Conservation (phyloP, 352 stramenopile species). For the Paralagenidium karlingii region DNA sequence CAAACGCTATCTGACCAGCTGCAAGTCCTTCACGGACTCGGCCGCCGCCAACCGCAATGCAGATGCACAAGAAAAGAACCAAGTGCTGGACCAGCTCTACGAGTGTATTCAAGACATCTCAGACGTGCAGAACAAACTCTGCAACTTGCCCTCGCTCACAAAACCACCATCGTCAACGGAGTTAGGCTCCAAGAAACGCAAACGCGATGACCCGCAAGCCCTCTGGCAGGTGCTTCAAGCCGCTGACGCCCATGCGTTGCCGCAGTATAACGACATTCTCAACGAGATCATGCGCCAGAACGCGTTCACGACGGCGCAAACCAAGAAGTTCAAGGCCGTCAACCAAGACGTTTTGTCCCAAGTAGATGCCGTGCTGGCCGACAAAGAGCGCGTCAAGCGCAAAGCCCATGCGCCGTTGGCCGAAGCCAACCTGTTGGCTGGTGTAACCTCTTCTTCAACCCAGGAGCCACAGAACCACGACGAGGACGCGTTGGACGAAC, state of each 20-base stretch:
- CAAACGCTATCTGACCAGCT: slow-evolving; percentile 47
- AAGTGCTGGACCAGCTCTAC: slow-evolving; percentile 33
- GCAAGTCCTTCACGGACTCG: slow-evolving; percentile 12
- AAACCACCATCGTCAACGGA: slow-evolving; percentile 1
- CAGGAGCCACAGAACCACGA: slow-evolving; percentile 14
- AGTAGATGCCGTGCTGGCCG: slow-evolving; percentile 73
- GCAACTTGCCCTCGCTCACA: slow-evolving; percentile 44
- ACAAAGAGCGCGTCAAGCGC: slow-evolving; percentile 68
- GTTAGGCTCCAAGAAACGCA: slow-evolving; percentile 49
- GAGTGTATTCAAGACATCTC: slow-evolving; percentile 48
- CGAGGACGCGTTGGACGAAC: slow-evolving; percentile 53
- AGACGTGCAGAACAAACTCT: slow-evolving; percentile 46
- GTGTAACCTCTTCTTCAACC: background rate
- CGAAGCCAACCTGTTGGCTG: slow-evolving; percentile 3
- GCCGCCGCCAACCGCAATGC: slow-evolving; percentile 3
- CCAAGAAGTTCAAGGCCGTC: slow-evolving; percentile 82
- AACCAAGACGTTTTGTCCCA: slow-evolving; percentile 80
- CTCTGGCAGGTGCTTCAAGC: slow-evolving; percentile 33
- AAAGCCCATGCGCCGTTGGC: slow-evolving; percentile 56
- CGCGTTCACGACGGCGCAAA: slow-evolving; percentile 58
- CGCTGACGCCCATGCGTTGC: slow-evolving; percentile 29
- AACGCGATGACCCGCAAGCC: slow-evolving; percentile 27
- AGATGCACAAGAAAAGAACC: slow-evolving; percentile 17
- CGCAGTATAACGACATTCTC: slow-evolving; percentile 74
- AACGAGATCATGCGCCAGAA: slow-evolving; percentile 67